Conservation (phyloP, 2,329 filamentous ascomycete species). For the Fusarium sp. region DNA sequence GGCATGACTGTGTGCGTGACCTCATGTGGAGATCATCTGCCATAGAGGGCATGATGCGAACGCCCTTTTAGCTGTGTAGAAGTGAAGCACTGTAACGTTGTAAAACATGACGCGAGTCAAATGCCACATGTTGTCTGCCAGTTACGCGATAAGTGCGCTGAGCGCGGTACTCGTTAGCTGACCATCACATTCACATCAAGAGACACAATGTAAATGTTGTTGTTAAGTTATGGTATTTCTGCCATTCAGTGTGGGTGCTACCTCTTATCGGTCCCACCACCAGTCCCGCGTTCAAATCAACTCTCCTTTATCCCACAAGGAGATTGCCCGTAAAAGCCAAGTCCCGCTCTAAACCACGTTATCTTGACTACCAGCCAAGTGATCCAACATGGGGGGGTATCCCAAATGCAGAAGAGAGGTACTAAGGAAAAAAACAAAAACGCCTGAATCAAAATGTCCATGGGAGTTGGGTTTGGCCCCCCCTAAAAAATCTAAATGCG, state of each 20-base stretch:
- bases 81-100: constrained; percentile 14
- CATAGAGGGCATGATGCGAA: constrained; percentile 32
- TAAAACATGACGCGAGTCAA: constrained; percentile 4
- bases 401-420: constrained; percentile 35
- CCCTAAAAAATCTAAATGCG: constrained; percentile 37
- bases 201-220: no score
- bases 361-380: constrained; percentile 1
- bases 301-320: constrained; percentile 6
- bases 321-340: background rate
- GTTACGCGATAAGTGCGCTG: background rate
- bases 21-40: constrained; percentile 44
- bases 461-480: background rate
- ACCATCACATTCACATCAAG: background rate
- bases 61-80: background rate
- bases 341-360: constrained; percentile 2
- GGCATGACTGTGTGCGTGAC: constrained; percentile 34
- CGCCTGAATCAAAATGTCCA: constrained; percentile 28
- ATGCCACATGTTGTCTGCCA: background rate
- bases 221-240: constrained; percentile 51
- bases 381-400: constrained; percentile 41
- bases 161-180: background rate
- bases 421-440: constrained; percentile 21
- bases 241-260: constrained; percentile 50
- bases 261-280: constrained; percentile 25
- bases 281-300: constrained; percentile 8